Evolutionary conservation across 441 rosid species (phyloP).

Genomic region (Gossypium trilobum): DNA sequence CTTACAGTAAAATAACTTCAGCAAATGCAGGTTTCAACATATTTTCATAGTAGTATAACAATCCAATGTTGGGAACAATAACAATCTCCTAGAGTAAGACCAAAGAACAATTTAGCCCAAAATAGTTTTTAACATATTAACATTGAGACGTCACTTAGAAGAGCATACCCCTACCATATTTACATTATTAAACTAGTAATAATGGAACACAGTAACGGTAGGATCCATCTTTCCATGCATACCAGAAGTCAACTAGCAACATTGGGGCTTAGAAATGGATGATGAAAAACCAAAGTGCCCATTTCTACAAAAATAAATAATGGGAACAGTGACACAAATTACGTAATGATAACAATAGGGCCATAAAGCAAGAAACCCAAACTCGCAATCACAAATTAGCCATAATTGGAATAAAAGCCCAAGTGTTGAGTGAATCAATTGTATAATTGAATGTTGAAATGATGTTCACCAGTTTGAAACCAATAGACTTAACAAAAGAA

Average conservation of each 20-base stretch:
- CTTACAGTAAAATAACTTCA: background rate
- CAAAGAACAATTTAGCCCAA: background rate
- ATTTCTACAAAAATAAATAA: background rate
- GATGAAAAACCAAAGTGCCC: background rate
- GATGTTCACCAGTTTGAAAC: background rate
- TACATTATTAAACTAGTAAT: background rate
- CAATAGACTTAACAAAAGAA: background rate
- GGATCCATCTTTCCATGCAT: background rate
- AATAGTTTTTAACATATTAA: background rate
- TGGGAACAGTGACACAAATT: background rate
- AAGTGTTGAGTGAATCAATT: background rate
- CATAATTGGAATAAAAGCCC: background rate
- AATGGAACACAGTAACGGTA: background rate
- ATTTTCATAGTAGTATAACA: background rate
- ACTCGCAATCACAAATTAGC: background rate
- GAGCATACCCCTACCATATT: background rate
- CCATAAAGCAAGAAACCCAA: background rate
- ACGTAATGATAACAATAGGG: background rate
- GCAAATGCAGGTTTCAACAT: background rate
- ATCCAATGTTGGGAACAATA: background rate
- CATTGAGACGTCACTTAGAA: background rate
- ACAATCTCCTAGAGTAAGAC: background rate
- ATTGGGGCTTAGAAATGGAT: background rate
- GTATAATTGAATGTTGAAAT: background rate
- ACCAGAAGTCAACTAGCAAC: background rate